These are phyloP conservation scores for Oxyria digyna DNA, from an alignment of 148 eudicot genomes.

Conservation along the genomic window DNA sequence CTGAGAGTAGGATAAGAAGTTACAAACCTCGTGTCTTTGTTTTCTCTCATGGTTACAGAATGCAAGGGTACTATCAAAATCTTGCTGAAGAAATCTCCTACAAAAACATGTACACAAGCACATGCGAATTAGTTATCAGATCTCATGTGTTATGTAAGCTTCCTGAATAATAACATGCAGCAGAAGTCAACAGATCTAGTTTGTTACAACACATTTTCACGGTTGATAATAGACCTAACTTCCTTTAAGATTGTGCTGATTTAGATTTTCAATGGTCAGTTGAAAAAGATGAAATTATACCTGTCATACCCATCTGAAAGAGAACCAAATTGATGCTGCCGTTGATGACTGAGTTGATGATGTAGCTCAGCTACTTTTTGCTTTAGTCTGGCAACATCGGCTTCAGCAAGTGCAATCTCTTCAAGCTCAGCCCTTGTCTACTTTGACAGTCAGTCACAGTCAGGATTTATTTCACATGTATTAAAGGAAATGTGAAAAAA, in stretches of 20 bases:
- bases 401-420: constrained; percentile 99
- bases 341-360: constrained; percentile 93
- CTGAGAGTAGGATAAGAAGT: not conserved
- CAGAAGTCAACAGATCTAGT: not conserved
- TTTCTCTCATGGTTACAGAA: constrained; percentile 77
- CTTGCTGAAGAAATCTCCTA: constrained; percentile 87
- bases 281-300: constrained; percentile 17
- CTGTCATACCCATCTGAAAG: constrained; percentile 59
- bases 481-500: not conserved
- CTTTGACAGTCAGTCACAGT: constrained; percentile 7
- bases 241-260: not conserved
- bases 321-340: constrained; percentile 79
- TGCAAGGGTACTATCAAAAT: constrained; percentile 86
- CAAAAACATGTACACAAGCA: not conserved
- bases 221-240: not conserved
- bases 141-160: not conserved
- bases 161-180: not conserved
- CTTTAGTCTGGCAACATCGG: constrained; percentile 92
- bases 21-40: constrained; percentile 79
- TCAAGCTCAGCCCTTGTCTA: constrained; percentile 99
- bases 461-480: not conserved
- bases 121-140: not conserved
- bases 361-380: constrained; percentile 96
- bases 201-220: not conserved
- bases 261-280: not conserved